Percentiles rank a stretch among this genome's conserved stretches.
phyloP scores from a whole-genome alignment of 1,284 basidiomycete genomes.

The Irpex lacteus region DNA sequence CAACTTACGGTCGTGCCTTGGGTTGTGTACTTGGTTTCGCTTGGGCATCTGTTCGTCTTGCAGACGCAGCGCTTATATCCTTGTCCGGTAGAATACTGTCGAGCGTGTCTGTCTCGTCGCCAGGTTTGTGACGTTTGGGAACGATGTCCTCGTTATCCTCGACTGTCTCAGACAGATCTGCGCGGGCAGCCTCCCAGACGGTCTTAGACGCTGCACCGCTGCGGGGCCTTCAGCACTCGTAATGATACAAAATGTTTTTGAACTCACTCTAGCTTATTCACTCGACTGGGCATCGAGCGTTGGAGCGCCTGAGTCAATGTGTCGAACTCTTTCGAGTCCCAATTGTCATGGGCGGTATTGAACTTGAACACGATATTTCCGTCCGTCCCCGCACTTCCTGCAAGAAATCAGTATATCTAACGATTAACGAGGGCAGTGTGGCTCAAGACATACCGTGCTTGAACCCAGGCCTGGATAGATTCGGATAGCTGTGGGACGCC shows the following conservation, averaged over 20 bases:
- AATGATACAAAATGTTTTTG: too few species aligned
- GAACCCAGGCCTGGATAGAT: neutral
- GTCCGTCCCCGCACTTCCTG: neutral
- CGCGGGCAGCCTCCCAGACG: too few species aligned
- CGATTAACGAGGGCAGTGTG: neutral
- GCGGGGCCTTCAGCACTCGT: too few species aligned
- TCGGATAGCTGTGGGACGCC: neutral
- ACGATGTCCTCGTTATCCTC: neutral
- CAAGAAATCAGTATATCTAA: neutral
- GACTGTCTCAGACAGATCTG: neutral
- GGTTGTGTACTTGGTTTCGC: neutral
- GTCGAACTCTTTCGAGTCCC: neutral
- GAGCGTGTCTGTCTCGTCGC: neutral
- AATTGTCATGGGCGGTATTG: neutral
- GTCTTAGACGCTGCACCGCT: too few species aligned
- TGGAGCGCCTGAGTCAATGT: neutral
- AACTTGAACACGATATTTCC: neutral
- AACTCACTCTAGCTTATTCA: neutral
- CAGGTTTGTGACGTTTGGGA: neutral
- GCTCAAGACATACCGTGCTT: neutral
- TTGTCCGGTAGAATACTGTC: neutral
- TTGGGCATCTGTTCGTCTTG: neutral
- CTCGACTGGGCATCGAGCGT: too few species aligned
- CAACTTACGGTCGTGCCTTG: neutral
- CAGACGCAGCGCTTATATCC: neutral